Evolutionary conservation across 768 basidiomycete species (phyloP).

Genomic region (Suillus spraguei): DNA sequence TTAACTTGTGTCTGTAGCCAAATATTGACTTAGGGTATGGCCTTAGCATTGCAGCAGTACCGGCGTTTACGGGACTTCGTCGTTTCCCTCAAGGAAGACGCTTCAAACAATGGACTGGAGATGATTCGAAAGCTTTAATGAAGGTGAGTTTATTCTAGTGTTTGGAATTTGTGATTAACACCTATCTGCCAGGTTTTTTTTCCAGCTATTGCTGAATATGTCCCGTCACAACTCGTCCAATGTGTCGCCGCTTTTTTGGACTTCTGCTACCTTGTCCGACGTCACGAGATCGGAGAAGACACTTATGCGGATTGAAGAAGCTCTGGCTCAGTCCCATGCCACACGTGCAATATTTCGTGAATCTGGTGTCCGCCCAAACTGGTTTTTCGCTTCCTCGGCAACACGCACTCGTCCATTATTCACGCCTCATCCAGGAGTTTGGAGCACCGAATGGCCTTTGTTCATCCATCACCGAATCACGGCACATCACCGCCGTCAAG

Average conservation of each 20-base stretch:
- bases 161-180: no score
- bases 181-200: no score
- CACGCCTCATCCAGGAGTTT: constrained; percentile 15
- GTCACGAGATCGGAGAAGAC: constrained; percentile 11
- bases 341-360: constrained; percentile 17
- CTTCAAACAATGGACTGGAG: no score
- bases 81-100: no score
- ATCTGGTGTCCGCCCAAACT: constrained; percentile 15
- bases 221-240: constrained; percentile 32
- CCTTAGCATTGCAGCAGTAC: no score
- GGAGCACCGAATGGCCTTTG: constrained; percentile 26
- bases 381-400: constrained; percentile 22
- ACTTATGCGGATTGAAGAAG: constrained; percentile 7
- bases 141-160: no score
- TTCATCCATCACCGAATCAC: no score
- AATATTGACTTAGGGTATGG: no score
- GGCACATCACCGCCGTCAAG: no score
- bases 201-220: constrained; percentile 32
- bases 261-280: constrained; percentile 29
- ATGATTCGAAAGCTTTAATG: no score
- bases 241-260: constrained; percentile 29
- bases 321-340: constrained; percentile 15
- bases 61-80: no score
- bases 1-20: no score
- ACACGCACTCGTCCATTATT: constrained; percentile 25